These are phyloP conservation scores for Articulospora tetracladia DNA, from an alignment of 495 filamentous ascomycete species.

Conservation along the genomic window DNA sequence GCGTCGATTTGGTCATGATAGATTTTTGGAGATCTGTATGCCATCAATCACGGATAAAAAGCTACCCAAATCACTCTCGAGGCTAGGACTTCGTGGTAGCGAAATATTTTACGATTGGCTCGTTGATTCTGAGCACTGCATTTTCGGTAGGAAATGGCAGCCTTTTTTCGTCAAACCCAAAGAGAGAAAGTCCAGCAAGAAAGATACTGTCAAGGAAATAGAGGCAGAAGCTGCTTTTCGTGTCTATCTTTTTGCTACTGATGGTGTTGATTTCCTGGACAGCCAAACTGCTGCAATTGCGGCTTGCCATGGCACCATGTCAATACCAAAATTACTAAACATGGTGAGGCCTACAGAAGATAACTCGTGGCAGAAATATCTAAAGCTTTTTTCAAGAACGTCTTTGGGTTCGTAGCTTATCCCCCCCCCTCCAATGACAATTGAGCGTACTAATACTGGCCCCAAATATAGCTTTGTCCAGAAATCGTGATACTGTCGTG, in stretches of 20 bases:
- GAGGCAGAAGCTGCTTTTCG: conserved; percentile 28
- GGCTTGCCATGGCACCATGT: conserved; percentile 30
- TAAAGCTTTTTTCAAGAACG: conserved; percentile 49
- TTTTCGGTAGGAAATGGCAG: conserved; percentile 17
- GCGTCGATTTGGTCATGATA: conserved; percentile 20
- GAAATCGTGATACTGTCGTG: conserved; percentile 44
- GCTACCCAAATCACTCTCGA: conserved; percentile 9
- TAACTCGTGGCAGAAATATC: conserved; percentile 41
- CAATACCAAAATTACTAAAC: conserved; percentile 40
- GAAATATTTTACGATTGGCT: conserved; percentile 19
- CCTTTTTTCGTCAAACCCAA: conserved; percentile 19
- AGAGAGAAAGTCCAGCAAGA: conserved; percentile 14
- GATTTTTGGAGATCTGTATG: conserved; percentile 22
- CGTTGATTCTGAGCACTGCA: conserved; percentile 11
- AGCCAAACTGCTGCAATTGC: not conserved
- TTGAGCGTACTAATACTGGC: no score
- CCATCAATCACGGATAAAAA: conserved; percentile 14
- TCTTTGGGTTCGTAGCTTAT: conserved; percentile 31
- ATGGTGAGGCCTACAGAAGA: conserved; percentile 42
- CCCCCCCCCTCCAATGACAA: no score
- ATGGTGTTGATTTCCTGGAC: conserved; percentile 29
- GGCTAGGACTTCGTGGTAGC: not conserved
- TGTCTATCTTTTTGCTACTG: conserved; percentile 51
- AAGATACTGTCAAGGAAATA: conserved; percentile 1
- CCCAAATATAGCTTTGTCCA: conserved; percentile 30